These are phyloP conservation scores for Paecilomyces variotii DNA, from an alignment of 2,329 filamentous ascomycete species.

Conservation along the genomic window DNA sequence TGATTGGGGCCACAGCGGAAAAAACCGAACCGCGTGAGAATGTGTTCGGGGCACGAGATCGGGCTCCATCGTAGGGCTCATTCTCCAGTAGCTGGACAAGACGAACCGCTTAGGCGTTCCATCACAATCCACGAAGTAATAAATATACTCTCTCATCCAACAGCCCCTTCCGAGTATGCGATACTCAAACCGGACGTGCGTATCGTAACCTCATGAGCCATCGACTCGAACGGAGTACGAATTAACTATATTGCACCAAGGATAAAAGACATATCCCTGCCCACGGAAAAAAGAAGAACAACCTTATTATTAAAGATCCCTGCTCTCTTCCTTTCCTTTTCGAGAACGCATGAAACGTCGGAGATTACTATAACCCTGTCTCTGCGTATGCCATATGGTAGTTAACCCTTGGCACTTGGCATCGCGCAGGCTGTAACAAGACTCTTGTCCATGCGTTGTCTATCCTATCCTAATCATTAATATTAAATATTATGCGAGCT, in stretches of 20 bases:
- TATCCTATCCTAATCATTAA: background rate
- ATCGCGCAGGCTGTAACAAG: background rate
- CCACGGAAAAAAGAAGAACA: background rate
- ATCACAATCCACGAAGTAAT: background rate
- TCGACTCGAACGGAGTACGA: background rate
- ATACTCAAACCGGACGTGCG: background rate
- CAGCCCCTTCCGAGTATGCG: background rate
- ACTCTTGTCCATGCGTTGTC: background rate
- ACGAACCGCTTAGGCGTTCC: background rate
- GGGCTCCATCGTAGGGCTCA: background rate
- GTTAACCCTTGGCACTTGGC: background rate
- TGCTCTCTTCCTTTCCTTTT: background rate
- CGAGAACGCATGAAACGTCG: background rate
- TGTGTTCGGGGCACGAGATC: background rate
- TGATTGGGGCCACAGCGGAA: background rate
- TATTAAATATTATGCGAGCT: background rate
- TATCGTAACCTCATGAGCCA: background rate
- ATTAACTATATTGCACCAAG: background rate
- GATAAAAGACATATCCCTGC: background rate
- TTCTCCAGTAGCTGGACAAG: background rate
- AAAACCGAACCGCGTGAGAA: background rate
- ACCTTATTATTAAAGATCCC: background rate
- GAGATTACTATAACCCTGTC: background rate
- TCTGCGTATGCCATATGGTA: background rate
- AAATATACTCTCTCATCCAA: too few species aligned